Percentiles rank a stretch among this genome's conserved stretches.
Conservation (phyloP, 208 protist genomes). For the Plasmodiophora brassicae region DNA sequence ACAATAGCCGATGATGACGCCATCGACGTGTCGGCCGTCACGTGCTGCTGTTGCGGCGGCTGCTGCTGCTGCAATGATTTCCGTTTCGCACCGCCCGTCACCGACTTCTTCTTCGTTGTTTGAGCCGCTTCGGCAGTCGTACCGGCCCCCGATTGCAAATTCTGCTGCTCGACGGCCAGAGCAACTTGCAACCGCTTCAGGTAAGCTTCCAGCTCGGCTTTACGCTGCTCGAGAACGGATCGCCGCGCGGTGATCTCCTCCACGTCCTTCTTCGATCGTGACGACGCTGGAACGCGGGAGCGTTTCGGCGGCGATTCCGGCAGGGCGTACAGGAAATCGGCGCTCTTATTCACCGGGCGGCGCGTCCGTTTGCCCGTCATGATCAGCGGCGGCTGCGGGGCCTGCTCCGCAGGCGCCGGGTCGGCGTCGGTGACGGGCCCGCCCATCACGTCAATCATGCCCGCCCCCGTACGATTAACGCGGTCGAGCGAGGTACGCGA, state of each 20-base stretch:
- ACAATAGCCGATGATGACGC: too few relatives aligned
- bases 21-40: too few relatives aligned
- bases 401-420: background rate
- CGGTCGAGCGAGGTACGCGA: too few relatives aligned
- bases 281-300: background rate
- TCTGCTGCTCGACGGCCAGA: background rate
- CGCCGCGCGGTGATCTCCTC: background rate
- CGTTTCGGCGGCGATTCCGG: background rate
- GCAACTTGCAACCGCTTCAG: conserved; percentile 19
- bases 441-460: too few relatives aligned
- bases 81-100: background rate
- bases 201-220: background rate
- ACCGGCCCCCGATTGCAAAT: too few relatives aligned
- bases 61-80: too few relatives aligned
- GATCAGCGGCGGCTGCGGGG: background rate
- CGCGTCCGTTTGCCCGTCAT: background rate
- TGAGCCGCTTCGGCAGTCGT: background rate
- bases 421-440: background rate
- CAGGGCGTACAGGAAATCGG: background rate
- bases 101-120: background rate
- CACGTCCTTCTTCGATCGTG: background rate
- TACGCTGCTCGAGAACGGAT: background rate
- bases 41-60: too few relatives aligned
- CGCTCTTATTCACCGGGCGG: background rate
- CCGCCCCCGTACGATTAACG: too few relatives aligned